Evolutionary conservation across 2,329 filamentous ascomycete species (phyloP).

Genomic region (Cercospora nicotianae): DNA sequence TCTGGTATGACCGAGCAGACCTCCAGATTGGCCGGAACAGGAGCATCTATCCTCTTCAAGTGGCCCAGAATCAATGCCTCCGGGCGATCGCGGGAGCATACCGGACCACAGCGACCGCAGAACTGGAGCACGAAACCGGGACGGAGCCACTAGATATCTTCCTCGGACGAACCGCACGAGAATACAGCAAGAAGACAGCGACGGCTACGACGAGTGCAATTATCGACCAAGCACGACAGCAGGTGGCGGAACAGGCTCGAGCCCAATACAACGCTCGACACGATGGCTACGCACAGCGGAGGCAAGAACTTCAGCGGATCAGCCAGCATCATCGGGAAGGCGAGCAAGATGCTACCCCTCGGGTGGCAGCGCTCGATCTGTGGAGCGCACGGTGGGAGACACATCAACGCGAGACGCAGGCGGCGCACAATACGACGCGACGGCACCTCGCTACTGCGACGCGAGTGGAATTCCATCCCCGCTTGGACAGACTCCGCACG

Average conservation of each 20-base stretch:
- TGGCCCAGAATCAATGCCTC: conserved; percentile 14
- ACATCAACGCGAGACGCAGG: not conserved
- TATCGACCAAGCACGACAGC: too few relatives aligned
- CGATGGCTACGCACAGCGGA: not conserved
- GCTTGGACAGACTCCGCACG: not conserved
- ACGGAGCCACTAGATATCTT: conserved; percentile 6
- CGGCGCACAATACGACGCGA: not conserved
- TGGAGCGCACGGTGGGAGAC: not conserved
- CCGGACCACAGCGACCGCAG: conserved; percentile 10
- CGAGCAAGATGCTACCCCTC: not conserved
- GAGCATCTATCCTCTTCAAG: not conserved
- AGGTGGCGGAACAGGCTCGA: too few relatives aligned
- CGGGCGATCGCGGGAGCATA: conserved; percentile 17
- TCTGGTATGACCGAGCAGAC: not conserved
- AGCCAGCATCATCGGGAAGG: not conserved
- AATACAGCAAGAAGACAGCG: not conserved
- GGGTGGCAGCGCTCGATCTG: not conserved
- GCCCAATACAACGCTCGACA: too few relatives aligned
- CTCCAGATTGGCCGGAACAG: not conserved
- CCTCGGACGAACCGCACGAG: not conserved
- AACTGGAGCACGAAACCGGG: conserved; percentile 13
- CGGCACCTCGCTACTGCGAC: not conserved
- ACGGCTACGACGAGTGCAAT: not conserved
- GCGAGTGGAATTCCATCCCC: not conserved
- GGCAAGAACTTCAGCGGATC: not conserved